Base-by-base conservation (phyloP, 2,329 filamentous ascomycete species). In the Amylocarpus encephaloides region DNA sequence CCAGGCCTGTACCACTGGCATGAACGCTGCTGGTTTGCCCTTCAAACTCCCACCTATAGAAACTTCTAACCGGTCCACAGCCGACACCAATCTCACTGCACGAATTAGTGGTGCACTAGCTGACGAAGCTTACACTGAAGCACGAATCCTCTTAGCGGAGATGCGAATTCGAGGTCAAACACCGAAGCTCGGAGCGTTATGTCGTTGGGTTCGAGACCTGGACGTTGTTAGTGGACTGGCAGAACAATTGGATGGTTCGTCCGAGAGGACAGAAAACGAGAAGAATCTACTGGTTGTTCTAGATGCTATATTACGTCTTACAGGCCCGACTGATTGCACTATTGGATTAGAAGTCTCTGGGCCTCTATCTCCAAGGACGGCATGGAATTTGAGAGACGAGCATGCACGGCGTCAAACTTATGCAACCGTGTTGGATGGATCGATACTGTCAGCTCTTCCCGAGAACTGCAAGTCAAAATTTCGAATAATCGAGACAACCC, bases 131-230 rank as follows among this genome's bases (percentile, higher is more conserved):
- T 84, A 82, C 56, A 73, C 72, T 9, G 83, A 86, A n/a, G 82
- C 83, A 5, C 74, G 74, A 46, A 74, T 87, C 13, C 63, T 86
- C 12, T 73, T 88, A 1, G 77, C 83, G 0, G 83, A 87, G 68
- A 87, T 87, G 83, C 74, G 77, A 29, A 80, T 87, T 15, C 71
- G 83, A n/a, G 70, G 73, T 2, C 75, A 86, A 54, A 74, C 78
- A 15, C 83, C 83, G 0, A 85, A 85, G 57, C 68, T 87, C 0
- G 84, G 84, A 16, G 82, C 83, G 1, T 67, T 87, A 6, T 86
- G 83, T 64, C 78, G 84, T 50, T 88, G 84, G 84, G 83, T 87
- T 4, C 76, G 84, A 50, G 83, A 86, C 61, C 69, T 87, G 22
- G 83, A 87, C 59, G 78, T 86, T 19, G 78, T 86, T 44, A 84